Base-by-base conservation (phyloP, 1,139 yeast species). In the Geotrichum cucujoidarum region DNA sequence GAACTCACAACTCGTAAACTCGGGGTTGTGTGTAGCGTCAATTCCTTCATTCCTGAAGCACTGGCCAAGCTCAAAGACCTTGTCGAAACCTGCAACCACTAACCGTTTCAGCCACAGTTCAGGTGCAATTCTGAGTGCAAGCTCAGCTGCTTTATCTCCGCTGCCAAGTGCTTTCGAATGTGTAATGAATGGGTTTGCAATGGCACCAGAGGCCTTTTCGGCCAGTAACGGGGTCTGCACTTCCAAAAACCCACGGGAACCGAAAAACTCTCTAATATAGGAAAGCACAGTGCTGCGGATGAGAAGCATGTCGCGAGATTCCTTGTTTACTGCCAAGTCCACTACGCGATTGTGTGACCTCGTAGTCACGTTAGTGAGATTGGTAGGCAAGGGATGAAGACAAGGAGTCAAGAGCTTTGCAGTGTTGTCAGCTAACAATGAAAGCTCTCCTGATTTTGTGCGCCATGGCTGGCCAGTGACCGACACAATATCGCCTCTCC, bases 21-120 rank as follows among this genome's bases (percentile, higher is more conserved):
- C 98, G 0, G 97, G 97, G 69, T 92, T 92, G 64, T 92, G 98
- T 1, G 96, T 87, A 50, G 82, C 75, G 63, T 92, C 97, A 40
- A 90, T 74, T 4, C 97, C 97, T 67, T 92, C 98, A 61, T 92
- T 92, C 55, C 98, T 73, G 64, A 90, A 92, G 43, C 77, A 81
- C 49, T 77, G 77, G 0, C 97, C 97, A 43, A 92, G 78, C 61
- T 92, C 98, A 66, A 80, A 92, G 4, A 92, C 81, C 56, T 76
- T 78, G 55, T 89, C 95, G 59, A 90, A 80, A 1, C 98, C 98
- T 3, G 86, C 74, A 37, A 90, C 80, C 1, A 89, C 77, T 50
- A 92, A 66, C 57, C 85, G 76, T 63, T 92, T 92, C 50, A 92
- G 73, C 96, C 96, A 92, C 37, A 92, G 68, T 62, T 92, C 98